Evolutionary conservation across 345 rosid species (phyloP), one percentile per base, ranked within the genome.

Genomic region (Eutrema japonicum): DNA sequence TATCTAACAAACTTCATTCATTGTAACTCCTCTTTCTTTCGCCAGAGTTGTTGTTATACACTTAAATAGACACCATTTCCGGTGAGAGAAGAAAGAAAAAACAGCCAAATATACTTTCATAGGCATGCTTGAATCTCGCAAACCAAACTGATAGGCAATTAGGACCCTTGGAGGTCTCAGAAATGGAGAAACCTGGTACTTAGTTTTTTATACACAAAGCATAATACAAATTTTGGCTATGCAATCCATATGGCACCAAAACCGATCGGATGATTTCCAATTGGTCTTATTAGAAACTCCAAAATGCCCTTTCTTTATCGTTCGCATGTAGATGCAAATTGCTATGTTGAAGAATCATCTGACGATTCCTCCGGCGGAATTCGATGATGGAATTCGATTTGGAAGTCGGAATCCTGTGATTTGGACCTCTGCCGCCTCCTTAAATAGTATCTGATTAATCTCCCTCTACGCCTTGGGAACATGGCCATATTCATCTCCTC

Each of bases 111-210:
- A 64, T 63, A 12, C 41, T 45, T 63, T 58, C 66, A 41, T 83
- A 95, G 99, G 86, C 93, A 56, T 81, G 64, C 76, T 65, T 92
- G 80, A 92, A 84, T 72, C 89, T 95, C 73, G 74, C 76, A 76
- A 95, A 92, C 83, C 89, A 81, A 77, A 89, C 85, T 4, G 97
- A 92, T 55, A 87, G 75, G 68, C 16, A 16, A 16, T 16, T 16
- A 16, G 16, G 16, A 16, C 16, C 16, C 16, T 16, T 16, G 16
- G 16, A 16, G 16, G 16, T 16, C 16, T 16, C 16, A 16, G 16
- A 16, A 16, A 16, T 16, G 16, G 16, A 16, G 16, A 16, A 16
- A 16, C 16, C 16, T 16, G 16, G 16, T 16, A 67, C 35, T 45
- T 47, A 64, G 71, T 36, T 12, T 10, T 56, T 56, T 14, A 33